Evolutionary conservation across 768 basidiomycete genomes (phyloP).

Genomic region (Omphalotus guepiniiformis): DNA sequence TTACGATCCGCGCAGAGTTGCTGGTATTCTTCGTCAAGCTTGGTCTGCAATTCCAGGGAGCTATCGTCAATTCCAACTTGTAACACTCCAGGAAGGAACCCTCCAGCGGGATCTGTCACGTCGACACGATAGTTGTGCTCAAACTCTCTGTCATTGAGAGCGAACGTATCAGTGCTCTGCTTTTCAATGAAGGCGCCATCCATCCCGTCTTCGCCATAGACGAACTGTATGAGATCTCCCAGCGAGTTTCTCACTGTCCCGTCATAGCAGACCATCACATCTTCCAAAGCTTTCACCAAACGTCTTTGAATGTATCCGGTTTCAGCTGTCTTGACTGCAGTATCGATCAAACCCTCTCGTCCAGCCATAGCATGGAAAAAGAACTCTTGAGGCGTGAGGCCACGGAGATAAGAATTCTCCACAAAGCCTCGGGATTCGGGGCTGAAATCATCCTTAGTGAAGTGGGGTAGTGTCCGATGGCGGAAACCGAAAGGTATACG

Average conservation of each 20-base stretch:
- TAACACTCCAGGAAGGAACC: constrained; percentile 74
- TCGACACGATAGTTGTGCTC: constrained; percentile 94
- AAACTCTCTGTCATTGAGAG: constrained; percentile 76
- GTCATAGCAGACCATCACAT: constrained; percentile 96
- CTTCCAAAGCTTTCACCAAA: constrained; percentile 96
- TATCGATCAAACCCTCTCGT: constrained; percentile 98
- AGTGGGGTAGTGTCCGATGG: constrained; percentile 94
- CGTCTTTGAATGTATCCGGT: constrained; percentile 99
- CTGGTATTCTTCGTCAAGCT: constrained; percentile 62
- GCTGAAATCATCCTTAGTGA: constrained; percentile 97
- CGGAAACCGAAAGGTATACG: constrained; percentile 98
- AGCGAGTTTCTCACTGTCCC: constrained; percentile 97
- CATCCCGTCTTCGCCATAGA: constrained; percentile 99
- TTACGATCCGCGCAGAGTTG: constrained; percentile 72
- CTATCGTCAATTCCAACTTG: constrained; percentile 87
- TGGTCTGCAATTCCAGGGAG: constrained; percentile 60
- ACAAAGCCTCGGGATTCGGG: constrained; percentile 98
- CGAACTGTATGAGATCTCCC: constrained; percentile 93
- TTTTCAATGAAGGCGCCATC: constrained; percentile 97
- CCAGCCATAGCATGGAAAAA: constrained; percentile 99
- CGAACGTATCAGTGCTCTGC: constrained; percentile 89
- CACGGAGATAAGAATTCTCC: constrained; percentile 96
- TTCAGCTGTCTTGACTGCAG: constrained; percentile 99
- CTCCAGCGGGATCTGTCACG: constrained; percentile 76
- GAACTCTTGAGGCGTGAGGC: constrained; percentile 96